Percentiles rank a stretch among this genome's conserved stretches.
phyloP scores from a whole-genome alignment of 768 basidiomycete genomes.

The Tulasnella sp. region DNA sequence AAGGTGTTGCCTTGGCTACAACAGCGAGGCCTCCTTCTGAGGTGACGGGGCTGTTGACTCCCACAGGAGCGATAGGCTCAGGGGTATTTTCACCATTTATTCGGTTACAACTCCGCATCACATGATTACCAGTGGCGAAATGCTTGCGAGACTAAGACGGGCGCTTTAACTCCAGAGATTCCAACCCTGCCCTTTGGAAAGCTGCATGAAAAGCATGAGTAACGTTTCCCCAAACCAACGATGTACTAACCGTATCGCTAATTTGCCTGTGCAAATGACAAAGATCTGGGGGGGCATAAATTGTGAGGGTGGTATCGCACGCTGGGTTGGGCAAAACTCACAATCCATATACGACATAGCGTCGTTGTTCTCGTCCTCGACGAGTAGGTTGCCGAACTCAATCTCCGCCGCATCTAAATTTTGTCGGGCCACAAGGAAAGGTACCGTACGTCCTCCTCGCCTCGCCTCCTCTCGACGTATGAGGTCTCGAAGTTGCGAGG shows the following conservation, averaged over 20 bases:
- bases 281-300: constrained; percentile 23
- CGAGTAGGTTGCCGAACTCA: constrained; percentile 93
- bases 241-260: constrained; percentile 27
- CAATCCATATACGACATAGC: constrained; percentile 85
- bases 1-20: too few species aligned
- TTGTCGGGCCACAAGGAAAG: constrained; percentile 63
- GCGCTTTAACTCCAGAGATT: too few species aligned
- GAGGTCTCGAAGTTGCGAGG: constrained; percentile 75
- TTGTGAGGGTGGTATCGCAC: background rate
- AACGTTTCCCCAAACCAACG: too few species aligned
- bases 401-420: constrained; percentile 87
- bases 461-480: constrained; percentile 51
- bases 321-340: constrained; percentile 30
- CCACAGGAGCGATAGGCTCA: too few species aligned
- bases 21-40: too few species aligned
- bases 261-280: constrained; percentile 33
- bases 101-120: too few species aligned
- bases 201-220: too few species aligned
- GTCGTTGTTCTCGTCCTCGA: constrained; percentile 97
- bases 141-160: too few species aligned
- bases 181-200: too few species aligned
- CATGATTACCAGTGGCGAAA: too few species aligned
- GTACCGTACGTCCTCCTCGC: constrained; percentile 35
- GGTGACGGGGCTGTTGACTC: too few species aligned
- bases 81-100: too few species aligned